These are phyloP conservation scores for Naganishia sp. DNA, from an alignment of 1,284 basidiomycete genomes.

Conservation along the genomic window DNA sequence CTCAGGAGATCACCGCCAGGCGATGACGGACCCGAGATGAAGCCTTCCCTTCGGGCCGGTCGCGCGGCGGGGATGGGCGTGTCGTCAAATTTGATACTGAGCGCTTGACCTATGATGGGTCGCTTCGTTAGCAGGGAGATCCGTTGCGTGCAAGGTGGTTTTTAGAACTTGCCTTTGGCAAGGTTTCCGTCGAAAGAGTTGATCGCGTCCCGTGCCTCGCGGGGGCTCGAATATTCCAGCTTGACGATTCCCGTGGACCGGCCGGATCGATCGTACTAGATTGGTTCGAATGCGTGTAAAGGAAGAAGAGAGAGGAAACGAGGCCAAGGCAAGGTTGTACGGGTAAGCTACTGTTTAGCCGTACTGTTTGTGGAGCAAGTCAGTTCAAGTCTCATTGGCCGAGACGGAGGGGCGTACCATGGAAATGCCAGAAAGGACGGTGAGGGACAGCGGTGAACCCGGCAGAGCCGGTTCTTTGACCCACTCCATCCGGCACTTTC, in stretches of 20 bases:
- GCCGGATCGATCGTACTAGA: slow-evolving; percentile 90
- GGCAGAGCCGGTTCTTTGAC: slow-evolving; percentile 27
- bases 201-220: slow-evolving; percentile 80
- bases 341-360: slow-evolving; percentile 43
- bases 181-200: slow-evolving; percentile 84
- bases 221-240: slow-evolving; percentile 74
- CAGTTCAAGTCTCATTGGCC: not conserved
- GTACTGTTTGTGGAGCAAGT: slow-evolving; percentile 45
- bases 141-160: not conserved
- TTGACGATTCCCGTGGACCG: slow-evolving; percentile 83
- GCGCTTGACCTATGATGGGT: slow-evolving; percentile 67
- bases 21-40: slow-evolving; percentile 4
- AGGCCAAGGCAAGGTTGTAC: slow-evolving; percentile 25
- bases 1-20: slow-evolving; percentile 58
- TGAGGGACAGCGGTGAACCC: slow-evolving; percentile 39
- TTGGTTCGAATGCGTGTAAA: slow-evolving; percentile 6
- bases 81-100: slow-evolving; percentile 69
- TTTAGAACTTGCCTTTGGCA: slow-evolving; percentile 70
- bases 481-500: slow-evolving; percentile 27
- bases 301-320: slow-evolving; percentile 11
- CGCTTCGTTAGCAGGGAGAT: not conserved
- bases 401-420: slow-evolving; percentile 50
- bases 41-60: slow-evolving; percentile 10
- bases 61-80: slow-evolving; percentile 6
- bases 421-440: slow-evolving; percentile 64